phyloP scores from a whole-genome alignment of 2,329 filamentous ascomycete genomes.

The Verticillium tricorpus region DNA sequence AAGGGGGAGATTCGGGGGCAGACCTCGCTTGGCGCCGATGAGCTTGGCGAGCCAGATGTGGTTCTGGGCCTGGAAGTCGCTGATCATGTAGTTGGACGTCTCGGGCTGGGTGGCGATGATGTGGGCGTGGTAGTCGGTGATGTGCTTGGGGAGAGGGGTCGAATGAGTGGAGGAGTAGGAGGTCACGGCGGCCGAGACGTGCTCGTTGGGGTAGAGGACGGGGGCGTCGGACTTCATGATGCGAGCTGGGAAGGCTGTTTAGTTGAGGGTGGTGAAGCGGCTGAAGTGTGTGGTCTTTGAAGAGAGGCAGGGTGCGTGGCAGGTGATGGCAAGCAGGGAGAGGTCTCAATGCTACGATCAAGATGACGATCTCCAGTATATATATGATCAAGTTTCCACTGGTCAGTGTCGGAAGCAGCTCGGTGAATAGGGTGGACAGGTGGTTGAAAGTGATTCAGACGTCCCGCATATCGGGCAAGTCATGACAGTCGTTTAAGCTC shows the following conservation, averaged over 20 bases:
- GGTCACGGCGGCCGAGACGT: constrained; percentile 34
- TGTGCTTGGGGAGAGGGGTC: constrained; percentile 33
- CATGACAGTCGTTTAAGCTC: neutral
- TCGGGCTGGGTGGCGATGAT: constrained; percentile 13
- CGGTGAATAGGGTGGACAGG: too few species aligned
- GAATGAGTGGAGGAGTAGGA: constrained; percentile 39
- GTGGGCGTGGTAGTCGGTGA: constrained; percentile 36
- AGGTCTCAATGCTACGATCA: too few species aligned
- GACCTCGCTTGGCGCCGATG: constrained; percentile 35
- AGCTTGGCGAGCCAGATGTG: constrained; percentile 35
- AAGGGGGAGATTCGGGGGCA: neutral
- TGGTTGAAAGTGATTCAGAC: too few species aligned
- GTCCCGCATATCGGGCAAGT: neutral
- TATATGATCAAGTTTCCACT: too few species aligned
- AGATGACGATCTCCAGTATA: too few species aligned
- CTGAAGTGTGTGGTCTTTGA: too few species aligned
- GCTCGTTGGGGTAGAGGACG: constrained; percentile 35
- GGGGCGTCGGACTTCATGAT: constrained; percentile 35
- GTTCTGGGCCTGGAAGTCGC: constrained; percentile 35
- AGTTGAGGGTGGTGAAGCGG: neutral
- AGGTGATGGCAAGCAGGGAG: neutral
- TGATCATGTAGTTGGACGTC: constrained; percentile 33
- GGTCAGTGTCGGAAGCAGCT: too few species aligned
- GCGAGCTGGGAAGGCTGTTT: neutral
- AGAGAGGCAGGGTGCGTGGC: too few species aligned